Base-by-base conservation (phyloP, 2,329 filamentous ascomycete species). In the Septoria linicola region DNA sequence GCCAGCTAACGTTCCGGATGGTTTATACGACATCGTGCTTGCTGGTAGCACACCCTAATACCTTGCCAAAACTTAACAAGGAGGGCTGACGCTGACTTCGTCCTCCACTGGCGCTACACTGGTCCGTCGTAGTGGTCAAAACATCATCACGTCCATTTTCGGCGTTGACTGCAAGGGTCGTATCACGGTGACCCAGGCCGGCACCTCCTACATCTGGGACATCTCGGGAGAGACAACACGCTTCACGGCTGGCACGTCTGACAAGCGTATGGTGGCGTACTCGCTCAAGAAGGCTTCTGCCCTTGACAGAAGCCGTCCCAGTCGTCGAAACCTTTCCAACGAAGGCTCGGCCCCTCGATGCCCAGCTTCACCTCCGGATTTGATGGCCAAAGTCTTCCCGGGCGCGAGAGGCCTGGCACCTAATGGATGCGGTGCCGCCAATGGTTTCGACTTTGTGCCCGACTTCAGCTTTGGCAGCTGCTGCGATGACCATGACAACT, bases 371-470 rank as follows among this genome's bases (percentile, higher is more conserved):
- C 49, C 49, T 1, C 19, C 34, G 3, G 16, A 1, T 10, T 11
- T 51, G 3, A 17, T 36, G 3, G 42, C 34, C 4, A 34, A 30
- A 21, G 41, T 45, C 25, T 13, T 5, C 4, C 34, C 34, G 20
- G 41, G 41, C 1, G 41, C 32, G 13, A 34, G 40, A 3, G 32
- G 8, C 0, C 8, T 20, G 1, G 27, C 10, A 1, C 14, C 21
- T n/a, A 51, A 54, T 10, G 52, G 52, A n/a, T 51, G 51, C 19
- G 51, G 47, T 30, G 7, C 41, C 11, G 21, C 47, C 4, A 39
- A 51, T 2, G 34, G 36, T 4, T 19, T 31, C 17, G 23, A 41
- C 1, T 46, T 25, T 6, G 47, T 51, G 4, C 47, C 52, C 7
- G 35, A 51, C 21, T 51, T 54, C 21, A 31, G 14, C 11, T 51